A percentile compares a stretch with the other conserved stretches of the same genome.
Conservation (phyloP, 108 stramenopile species). For the Cyclotella choctawhatcheeana region DNA sequence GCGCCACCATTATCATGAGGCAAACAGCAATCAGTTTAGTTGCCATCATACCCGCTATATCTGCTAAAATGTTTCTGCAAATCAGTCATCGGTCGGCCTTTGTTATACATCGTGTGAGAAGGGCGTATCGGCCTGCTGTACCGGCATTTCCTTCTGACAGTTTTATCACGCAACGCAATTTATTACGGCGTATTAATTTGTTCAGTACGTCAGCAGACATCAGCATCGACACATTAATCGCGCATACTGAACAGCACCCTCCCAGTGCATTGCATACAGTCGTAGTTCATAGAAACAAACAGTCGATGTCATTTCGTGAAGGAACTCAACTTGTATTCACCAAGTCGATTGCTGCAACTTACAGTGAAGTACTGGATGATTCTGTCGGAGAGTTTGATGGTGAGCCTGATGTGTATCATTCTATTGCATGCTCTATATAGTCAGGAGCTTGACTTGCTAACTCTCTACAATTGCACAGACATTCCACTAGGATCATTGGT, state of each 20-base stretch:
- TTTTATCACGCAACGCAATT: too few relatives aligned
- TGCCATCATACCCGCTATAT: too few relatives aligned
- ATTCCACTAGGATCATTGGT: slow-evolving; percentile 64
- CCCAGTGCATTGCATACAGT: slow-evolving; percentile 49
- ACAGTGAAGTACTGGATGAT: slow-evolving; percentile 17
- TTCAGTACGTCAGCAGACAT: slow-evolving; percentile 12
- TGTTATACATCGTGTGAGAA: too few relatives aligned
- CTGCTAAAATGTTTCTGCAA: too few relatives aligned
- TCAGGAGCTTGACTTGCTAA: neutral
- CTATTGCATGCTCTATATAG: too few relatives aligned
- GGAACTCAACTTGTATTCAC: slow-evolving; percentile 79
- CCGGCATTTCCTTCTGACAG: too few relatives aligned
- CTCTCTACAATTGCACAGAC: neutral
- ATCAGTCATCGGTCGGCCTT: too few relatives aligned
- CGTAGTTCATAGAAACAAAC: slow-evolving; percentile 69
- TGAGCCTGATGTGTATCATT: too few relatives aligned
- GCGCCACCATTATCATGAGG: too few relatives aligned
- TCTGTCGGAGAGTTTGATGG: neutral
- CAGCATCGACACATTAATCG: neutral
- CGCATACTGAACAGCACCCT: neutral
- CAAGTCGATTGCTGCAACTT: slow-evolving; percentile 60
- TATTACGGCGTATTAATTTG: neutral
- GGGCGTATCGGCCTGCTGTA: too few relatives aligned
- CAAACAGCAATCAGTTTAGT: too few relatives aligned
- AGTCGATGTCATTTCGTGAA: slow-evolving; percentile 75